Conservation (phyloP, 768 basidiomycete species). For the Auriculariales sp. region DNA sequence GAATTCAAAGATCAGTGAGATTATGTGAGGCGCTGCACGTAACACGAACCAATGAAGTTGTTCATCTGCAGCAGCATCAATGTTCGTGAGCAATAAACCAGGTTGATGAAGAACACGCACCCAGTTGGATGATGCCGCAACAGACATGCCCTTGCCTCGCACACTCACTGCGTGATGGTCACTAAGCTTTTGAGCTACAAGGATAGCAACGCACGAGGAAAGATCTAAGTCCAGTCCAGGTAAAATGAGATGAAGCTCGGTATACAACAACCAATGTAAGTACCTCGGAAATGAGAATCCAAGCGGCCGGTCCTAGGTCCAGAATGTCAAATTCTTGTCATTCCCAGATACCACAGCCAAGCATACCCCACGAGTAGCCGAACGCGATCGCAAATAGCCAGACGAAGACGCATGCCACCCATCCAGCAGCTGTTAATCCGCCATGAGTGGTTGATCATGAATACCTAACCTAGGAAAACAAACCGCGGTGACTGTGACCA, state of each 20-base stretch:
- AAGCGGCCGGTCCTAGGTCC: conserved; percentile 41
- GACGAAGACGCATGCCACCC: conserved; percentile 54
- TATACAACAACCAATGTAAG: no score
- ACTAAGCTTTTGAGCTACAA: background rate
- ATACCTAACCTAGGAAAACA: background rate
- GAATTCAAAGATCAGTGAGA: background rate
- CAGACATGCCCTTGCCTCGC: conserved; percentile 61
- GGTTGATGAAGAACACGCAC: conserved; percentile 17
- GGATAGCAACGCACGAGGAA: conserved; percentile 24
- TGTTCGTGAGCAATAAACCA: background rate
- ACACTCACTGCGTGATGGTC: conserved; percentile 32
- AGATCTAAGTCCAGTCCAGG: no score
- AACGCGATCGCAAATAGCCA: conserved; percentile 65
- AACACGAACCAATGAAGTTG: conserved; percentile 50
- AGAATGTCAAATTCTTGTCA: background rate
- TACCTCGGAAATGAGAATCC: conserved; percentile 69
- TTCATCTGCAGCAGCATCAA: conserved; percentile 36
- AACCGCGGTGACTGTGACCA: conserved; percentile 1
- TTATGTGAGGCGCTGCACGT: background rate
- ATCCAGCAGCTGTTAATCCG: conserved; percentile 38
- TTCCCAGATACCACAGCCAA: background rate
- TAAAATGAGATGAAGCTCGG: no score
- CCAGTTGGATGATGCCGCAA: conserved; percentile 67
- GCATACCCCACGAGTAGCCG: conserved; percentile 59
- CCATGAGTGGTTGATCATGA: conserved; percentile 1